phyloP scores from a whole-genome alignment of 2,329 filamentous ascomycete genomes.

The Penicillium verrucosum region DNA sequence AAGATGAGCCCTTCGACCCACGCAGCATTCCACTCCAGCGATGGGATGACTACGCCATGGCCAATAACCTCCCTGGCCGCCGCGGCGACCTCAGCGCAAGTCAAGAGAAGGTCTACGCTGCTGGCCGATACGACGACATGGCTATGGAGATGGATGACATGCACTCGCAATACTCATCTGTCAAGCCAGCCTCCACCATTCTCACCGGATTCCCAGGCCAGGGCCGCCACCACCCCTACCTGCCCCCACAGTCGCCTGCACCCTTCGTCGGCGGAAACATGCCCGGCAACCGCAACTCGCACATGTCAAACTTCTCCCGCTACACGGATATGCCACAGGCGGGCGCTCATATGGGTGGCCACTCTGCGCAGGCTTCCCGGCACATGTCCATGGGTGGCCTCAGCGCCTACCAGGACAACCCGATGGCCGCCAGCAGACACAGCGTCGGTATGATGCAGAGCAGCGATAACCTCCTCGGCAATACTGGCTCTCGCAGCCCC shows the following conservation, averaged over 20 bases:
- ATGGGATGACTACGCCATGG: constrained; percentile 91
- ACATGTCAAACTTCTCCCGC: constrained; percentile 64
- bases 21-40: constrained; percentile 88
- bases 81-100: constrained; percentile 66
- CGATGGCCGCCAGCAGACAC: constrained; percentile 35
- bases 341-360: constrained; percentile 17
- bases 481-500: constrained; percentile 46
- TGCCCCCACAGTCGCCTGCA: constrained; percentile 78
- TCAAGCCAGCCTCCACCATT: constrained; percentile 80
- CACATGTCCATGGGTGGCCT: constrained; percentile 60
- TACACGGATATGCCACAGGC: constrained; percentile 60
- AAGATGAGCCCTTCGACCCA: constrained; percentile 83
- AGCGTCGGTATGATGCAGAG: constrained; percentile 45
- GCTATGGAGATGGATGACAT: constrained; percentile 96
- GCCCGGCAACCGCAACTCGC: constrained; percentile 60
- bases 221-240: constrained; percentile 59
- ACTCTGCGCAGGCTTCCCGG: constrained; percentile 40
- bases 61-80: constrained; percentile 86
- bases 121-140: constrained; percentile 66
- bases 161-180: constrained; percentile 91
- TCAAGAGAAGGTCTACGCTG: constrained; percentile 55
- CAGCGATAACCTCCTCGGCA: constrained; percentile 45
- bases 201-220: constrained; percentile 76
- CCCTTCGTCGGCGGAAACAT: constrained; percentile 58
- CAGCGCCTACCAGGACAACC: constrained; percentile 44